phyloP scores from a whole-genome alignment of 2,329 filamentous ascomycete species.

The Fusarium poae region DNA sequence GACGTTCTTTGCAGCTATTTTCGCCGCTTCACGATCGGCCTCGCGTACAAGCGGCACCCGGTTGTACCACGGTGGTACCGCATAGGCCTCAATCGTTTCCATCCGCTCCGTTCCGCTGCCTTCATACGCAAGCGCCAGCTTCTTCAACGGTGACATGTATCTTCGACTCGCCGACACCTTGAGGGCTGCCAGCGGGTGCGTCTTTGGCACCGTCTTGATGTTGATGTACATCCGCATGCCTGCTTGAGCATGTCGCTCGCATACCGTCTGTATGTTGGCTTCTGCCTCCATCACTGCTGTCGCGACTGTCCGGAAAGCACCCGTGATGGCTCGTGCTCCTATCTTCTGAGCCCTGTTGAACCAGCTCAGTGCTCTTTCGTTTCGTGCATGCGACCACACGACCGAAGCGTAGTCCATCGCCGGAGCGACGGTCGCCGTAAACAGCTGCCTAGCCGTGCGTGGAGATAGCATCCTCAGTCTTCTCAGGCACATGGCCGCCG shows the following conservation, averaged over 20 bases:
- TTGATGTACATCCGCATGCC: neutral
- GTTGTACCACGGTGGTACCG: neutral
- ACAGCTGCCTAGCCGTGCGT: neutral
- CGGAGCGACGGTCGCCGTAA: neutral
- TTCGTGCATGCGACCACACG: neutral
- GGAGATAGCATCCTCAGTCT: neutral
- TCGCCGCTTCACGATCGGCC: neutral
- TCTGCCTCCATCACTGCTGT: neutral
- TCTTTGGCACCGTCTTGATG: neutral
- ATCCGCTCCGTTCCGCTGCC: neutral
- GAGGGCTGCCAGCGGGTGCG: neutral
- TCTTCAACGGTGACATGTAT: neutral
- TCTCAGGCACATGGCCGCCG: neutral
- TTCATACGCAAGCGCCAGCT: neutral
- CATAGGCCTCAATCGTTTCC: neutral
- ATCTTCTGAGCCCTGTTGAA: constrained; percentile 1
- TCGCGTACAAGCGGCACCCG: neutral
- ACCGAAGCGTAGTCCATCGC: neutral
- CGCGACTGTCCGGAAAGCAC: neutral
- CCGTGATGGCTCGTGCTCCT: neutral
- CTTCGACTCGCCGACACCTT: neutral
- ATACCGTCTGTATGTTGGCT: neutral
- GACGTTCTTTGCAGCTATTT: neutral
- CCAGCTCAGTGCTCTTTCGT: neutral
- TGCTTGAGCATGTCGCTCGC: neutral